Evolutionary conservation across 139 green algal species (phyloP).

Genomic region (Asterochloris erici): DNA sequence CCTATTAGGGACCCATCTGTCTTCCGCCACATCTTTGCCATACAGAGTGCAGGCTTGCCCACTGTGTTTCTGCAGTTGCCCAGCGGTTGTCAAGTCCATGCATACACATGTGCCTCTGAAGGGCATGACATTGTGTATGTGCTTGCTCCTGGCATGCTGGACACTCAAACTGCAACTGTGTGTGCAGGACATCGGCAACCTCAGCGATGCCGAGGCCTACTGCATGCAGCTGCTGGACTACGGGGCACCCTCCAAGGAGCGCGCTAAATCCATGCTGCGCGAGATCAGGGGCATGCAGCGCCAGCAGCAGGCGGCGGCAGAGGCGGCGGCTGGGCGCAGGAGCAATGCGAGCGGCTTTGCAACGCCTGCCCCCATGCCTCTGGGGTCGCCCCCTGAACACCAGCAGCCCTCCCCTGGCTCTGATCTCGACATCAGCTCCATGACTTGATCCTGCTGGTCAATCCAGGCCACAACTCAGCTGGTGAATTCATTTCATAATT

Average conservation of each 20-base stretch:
- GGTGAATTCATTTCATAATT: too few relatives aligned
- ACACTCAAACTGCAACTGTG: not conserved
- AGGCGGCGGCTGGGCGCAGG: not conserved
- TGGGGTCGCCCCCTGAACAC: not conserved
- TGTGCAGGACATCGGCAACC: conserved; percentile 47
- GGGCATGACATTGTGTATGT: too few relatives aligned
- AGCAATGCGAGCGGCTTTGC: not conserved
- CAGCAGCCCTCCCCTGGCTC: conserved; percentile 1
- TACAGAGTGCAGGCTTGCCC: too few relatives aligned
- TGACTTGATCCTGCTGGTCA: not conserved
- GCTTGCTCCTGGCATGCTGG: too few relatives aligned
- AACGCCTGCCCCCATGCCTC: conserved; percentile 7
- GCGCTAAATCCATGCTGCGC: conserved; percentile 76
- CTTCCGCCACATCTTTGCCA: too few relatives aligned
- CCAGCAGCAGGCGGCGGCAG: not conserved
- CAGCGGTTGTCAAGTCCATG: too few relatives aligned
- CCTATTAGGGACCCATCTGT: too few relatives aligned
- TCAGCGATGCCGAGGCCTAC: conserved; percentile 58
- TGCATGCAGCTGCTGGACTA: conserved; percentile 82
- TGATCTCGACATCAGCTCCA: not conserved
- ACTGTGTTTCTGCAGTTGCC: too few relatives aligned
- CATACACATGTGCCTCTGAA: too few relatives aligned
- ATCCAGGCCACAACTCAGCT: too few relatives aligned
- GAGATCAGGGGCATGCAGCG: conserved; percentile 59
- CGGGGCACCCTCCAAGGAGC: conserved; percentile 70